Evolutionary conservation across 768 basidiomycete genomes (phyloP).

Genomic region (Lentinula detonsa): DNA sequence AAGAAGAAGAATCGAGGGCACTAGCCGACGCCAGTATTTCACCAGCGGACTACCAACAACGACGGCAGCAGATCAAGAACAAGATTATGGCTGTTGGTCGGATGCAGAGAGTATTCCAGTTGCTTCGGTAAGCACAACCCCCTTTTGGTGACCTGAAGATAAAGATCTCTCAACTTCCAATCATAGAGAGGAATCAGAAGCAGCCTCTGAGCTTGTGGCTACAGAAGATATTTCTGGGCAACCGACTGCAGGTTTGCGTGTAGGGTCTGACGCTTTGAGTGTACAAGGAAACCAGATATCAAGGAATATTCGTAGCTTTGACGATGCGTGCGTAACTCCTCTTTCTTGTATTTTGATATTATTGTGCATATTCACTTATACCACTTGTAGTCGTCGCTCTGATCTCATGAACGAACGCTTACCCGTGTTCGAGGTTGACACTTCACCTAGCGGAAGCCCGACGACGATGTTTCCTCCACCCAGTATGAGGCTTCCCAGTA

Average conservation of each 20-base stretch:
- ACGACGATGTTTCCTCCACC: slow-evolving; percentile 52
- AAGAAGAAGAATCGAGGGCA: slow-evolving; percentile 24
- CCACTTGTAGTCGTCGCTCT: slow-evolving; percentile 51
- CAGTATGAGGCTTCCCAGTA: slow-evolving; percentile 43
- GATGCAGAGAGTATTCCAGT: slow-evolving; percentile 86
- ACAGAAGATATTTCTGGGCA: slow-evolving; percentile 18
- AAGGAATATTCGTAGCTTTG: slow-evolving; percentile 63
- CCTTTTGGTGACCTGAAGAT: background rate
- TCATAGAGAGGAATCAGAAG: slow-evolving; percentile 72
- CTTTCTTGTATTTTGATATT: background rate
- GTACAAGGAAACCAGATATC: slow-evolving; percentile 57
- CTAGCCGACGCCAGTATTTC: slow-evolving; percentile 21
- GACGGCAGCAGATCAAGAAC: slow-evolving; percentile 80
- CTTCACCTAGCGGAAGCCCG: slow-evolving; percentile 3
- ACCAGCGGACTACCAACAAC: slow-evolving; percentile 39
- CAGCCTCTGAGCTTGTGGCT: slow-evolving; percentile 58
- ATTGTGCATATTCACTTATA: background rate
- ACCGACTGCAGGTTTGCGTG: slow-evolving; percentile 20
- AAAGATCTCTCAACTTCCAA: background rate
- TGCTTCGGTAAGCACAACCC: slow-evolving; percentile 61
- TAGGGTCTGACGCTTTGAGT: slow-evolving; percentile 49
- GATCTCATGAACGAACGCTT: slow-evolving; percentile 74
- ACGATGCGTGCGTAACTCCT: slow-evolving; percentile 57
- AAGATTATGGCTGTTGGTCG: slow-evolving; percentile 91
- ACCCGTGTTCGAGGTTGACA: slow-evolving; percentile 42